Evolutionary conservation across 495 filamentous ascomycete genomes (phyloP), one percentile per base, ranked within the genome.

Genomic region (Articulospora tetracladia): DNA sequence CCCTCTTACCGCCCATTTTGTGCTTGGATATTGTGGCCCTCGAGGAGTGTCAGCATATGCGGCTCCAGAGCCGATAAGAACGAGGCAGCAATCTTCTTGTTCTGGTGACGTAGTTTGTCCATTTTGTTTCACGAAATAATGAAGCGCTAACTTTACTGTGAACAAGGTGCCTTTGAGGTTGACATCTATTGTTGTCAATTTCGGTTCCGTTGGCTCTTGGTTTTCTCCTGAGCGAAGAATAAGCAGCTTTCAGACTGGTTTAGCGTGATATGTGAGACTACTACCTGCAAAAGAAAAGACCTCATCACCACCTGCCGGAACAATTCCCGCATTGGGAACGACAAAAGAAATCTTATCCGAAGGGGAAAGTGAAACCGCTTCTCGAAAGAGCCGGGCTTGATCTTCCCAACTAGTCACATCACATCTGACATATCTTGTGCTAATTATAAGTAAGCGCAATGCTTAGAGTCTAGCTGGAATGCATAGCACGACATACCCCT

Each of bases 261-360:
- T 13, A 54, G 19, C 3, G 15, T 23, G 1, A 32, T 13, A 6
- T 32, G 51, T 7, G 36, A 28, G 25, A 2, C n/a, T 55, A 41
- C n/a, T 41, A 74, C 70, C 69, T 47, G 73, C 69, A 36, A 73
- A 66, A 25, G 65, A 62, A 62, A 59, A 73, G 17, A 77, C 53
- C 39, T 61, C 56, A 55, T 72, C 59, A 46, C 32, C 17, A 15
- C 6, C 34, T 19, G 23, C 24, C 12, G 19, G 48, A 52, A 65
- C 71, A n/a, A 78, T 73, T 11, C 73, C 74, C 0, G 76, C 74
- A 63, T 76, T 77, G 0, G 74, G 72, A 55, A 77, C 69, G 55
- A 73, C 70, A 13, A 66, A 49, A 57, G 68, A 67, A 28, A 69
- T 53, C 28, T 58, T 68, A 13, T 61, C 59, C 27, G 34, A 23